These are phyloP conservation scores for Globisporangium cylindrosporum DNA, from an alignment of 352 stramenopile species.

Conservation along the genomic window DNA sequence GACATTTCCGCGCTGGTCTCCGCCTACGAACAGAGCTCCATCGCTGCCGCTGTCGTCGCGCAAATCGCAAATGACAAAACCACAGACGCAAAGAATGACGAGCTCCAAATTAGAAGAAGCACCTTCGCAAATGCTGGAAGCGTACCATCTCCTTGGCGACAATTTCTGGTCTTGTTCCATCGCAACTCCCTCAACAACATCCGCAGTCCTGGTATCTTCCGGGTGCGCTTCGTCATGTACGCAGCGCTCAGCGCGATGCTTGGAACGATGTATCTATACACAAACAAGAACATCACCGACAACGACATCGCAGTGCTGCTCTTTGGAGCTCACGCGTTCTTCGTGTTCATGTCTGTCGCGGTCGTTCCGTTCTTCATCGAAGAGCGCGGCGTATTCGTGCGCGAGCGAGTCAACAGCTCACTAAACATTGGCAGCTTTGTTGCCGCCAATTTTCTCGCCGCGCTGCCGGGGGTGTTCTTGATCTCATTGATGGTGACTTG, in stretches of 20 bases:
- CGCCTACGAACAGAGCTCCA: constrained; percentile 17
- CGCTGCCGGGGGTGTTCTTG: constrained; percentile 57
- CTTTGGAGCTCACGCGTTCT: constrained; percentile 89
- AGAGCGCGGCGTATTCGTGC: constrained; percentile 78
- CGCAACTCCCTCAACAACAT: constrained; percentile 61
- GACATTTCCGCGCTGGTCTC: not conserved
- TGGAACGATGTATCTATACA: constrained; percentile 67
- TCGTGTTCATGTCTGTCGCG: constrained; percentile 91
- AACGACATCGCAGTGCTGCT: constrained; percentile 55
- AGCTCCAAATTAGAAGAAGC: not conserved
- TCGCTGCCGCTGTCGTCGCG: constrained; percentile 13
- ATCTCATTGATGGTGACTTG: constrained; percentile 52
- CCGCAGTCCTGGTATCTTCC: constrained; percentile 71
- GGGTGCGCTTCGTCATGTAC: constrained; percentile 83
- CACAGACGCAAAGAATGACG: not conserved
- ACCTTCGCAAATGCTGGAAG: constrained; percentile 28
- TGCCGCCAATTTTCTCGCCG: constrained; percentile 61
- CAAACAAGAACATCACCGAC: constrained; percentile 36
- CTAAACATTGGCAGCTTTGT: constrained; percentile 76
- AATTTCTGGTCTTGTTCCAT: constrained; percentile 54
- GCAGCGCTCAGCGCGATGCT: constrained; percentile 68
- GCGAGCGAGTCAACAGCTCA: constrained; percentile 72
- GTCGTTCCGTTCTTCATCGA: constrained; percentile 84
- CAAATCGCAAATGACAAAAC: constrained; percentile 31
- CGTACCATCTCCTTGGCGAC: constrained; percentile 37